phyloP scores from a whole-genome alignment of 1,284 basidiomycete genomes.

The Trametes polyzona region DNA sequence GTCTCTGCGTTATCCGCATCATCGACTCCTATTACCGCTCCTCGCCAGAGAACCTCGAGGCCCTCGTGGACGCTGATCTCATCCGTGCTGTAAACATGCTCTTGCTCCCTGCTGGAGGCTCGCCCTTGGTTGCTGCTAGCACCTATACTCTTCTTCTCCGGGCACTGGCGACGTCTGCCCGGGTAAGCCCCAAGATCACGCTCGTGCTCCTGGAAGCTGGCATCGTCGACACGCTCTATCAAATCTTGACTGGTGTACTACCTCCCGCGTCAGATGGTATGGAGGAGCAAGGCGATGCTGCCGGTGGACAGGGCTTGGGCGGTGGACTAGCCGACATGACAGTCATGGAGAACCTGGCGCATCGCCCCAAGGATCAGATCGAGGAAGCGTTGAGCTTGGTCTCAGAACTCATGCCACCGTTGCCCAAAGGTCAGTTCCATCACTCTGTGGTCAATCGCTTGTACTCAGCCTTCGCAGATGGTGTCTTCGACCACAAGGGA shows the following conservation, averaged over 20 bases:
- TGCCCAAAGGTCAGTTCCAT: slow-evolving; percentile 75
- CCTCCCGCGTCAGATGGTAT: slow-evolving; percentile 64
- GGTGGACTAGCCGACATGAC: slow-evolving; percentile 93
- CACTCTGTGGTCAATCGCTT: slow-evolving; percentile 8
- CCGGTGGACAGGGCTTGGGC: slow-evolving; percentile 73
- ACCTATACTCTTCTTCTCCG: slow-evolving; percentile 91
- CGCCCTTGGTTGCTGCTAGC: slow-evolving; percentile 79
- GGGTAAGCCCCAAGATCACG: slow-evolving; percentile 86
- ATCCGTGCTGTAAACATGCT: slow-evolving; percentile 85
- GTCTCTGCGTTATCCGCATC: slow-evolving; percentile 89
- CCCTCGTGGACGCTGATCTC: slow-evolving; percentile 81
- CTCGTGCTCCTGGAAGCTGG: slow-evolving; percentile 87
- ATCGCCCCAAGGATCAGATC: slow-evolving; percentile 95
- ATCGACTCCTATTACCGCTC: slow-evolving; percentile 89
- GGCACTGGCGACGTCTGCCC: slow-evolving; percentile 83
- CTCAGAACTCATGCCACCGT: slow-evolving; percentile 88
- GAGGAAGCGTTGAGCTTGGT: slow-evolving; percentile 90
- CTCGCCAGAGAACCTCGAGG: slow-evolving; percentile 83
- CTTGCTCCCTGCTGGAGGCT: slow-evolving; percentile 85
- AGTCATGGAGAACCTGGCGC: slow-evolving; percentile 95
- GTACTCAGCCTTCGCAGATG: slow-evolving; percentile 56
- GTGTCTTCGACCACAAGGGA: slow-evolving; percentile 89
- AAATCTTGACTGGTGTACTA: slow-evolving; percentile 90
- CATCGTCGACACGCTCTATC: slow-evolving; percentile 89
- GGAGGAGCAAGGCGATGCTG: slow-evolving; percentile 67